phyloP scores from a whole-genome alignment of 768 basidiomycete species.

The Dentipellis sp. region DNA sequence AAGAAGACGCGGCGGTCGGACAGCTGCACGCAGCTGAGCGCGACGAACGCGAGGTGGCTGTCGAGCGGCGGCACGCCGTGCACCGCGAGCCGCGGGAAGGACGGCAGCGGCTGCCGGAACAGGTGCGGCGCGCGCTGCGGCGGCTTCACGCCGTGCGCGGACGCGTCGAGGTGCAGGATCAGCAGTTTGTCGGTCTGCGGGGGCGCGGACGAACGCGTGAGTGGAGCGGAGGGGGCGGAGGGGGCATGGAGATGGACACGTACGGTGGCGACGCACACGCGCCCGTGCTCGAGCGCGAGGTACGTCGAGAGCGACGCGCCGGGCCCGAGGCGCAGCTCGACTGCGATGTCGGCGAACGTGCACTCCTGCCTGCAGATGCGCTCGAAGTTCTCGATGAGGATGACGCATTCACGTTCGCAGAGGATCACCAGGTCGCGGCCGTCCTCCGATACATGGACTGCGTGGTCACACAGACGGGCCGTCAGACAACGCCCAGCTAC shows the following conservation, averaged over 20 bases:
- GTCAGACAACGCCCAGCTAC: neutral
- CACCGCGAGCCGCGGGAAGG: neutral
- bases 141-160: neutral
- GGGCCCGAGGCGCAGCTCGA: neutral
- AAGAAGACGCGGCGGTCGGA: conserved; percentile 14
- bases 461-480: too few species aligned
- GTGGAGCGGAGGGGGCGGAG: neutral
- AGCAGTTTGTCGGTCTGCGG: conserved; percentile 3
- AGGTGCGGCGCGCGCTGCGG: neutral
- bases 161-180: conserved; percentile 3
- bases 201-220: too few species aligned
- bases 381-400: conserved; percentile 27
- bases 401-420: conserved; percentile 13
- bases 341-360: neutral
- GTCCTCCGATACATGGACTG: conserved; percentile 29
- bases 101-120: neutral
- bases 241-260: neutral
- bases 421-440: conserved; percentile 26
- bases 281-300: conserved; percentile 11
- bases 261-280: conserved; percentile 11
- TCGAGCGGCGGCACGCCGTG: conserved; percentile 2
- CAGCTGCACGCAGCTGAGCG: conserved; percentile 11
- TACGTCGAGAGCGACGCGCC: neutral
- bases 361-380: conserved; percentile 15
- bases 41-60: neutral